A percentile compares a stretch with the other conserved stretches of the same genome.
phyloP scores from a whole-genome alignment of 495 filamentous ascomycete species.

The Neurospora sp. region DNA sequence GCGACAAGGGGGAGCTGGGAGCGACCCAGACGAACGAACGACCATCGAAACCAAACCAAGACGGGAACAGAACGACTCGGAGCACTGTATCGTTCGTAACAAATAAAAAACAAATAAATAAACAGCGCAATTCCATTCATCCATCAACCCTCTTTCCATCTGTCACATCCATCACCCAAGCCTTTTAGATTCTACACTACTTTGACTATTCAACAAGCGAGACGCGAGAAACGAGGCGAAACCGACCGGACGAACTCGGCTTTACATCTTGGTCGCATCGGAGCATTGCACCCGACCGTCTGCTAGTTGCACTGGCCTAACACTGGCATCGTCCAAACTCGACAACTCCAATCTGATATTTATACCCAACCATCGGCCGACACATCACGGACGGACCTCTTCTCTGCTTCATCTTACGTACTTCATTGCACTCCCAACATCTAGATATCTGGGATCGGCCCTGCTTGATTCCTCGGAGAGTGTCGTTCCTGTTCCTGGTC shows the following conservation, averaged over 20 bases:
- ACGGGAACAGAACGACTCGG: neutral
- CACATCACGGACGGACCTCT: neutral
- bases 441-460: neutral
- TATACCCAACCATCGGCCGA: neutral
- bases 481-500: neutral
- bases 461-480: neutral
- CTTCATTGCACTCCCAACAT: neutral
- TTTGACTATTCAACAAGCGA: neutral
- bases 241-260: neutral
- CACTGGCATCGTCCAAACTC: neutral
- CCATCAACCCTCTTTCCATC: neutral
- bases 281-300: neutral
- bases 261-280: neutral
- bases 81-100: neutral
- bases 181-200: neutral
- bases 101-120: neutral
- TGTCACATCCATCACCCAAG: neutral
- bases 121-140: neutral
- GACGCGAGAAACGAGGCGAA: neutral
- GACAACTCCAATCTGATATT: neutral
- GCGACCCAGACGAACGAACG: neutral
- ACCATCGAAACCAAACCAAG: neutral
- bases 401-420: neutral
- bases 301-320: neutral
- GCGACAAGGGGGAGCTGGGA: neutral